A percentile compares a stretch with the other conserved stretches of the same genome.
These are phyloP conservation scores for Posidonia australis DNA, from an alignment of 106 monocot genomes.

Conservation along the genomic window DNA sequence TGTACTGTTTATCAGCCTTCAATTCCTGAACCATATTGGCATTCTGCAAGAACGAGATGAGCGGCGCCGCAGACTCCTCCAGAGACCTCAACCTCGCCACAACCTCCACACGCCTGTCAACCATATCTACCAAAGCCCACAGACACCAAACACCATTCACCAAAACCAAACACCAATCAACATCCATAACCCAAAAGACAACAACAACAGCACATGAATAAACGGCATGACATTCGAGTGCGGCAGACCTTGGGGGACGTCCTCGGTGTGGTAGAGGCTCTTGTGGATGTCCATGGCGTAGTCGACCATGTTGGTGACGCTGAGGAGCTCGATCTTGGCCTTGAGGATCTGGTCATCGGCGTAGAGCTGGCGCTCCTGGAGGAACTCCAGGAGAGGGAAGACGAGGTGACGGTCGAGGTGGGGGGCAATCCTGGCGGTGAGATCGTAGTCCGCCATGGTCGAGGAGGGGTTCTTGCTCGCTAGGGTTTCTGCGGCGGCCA, in stretches of 20 bases:
- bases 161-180: background rate
- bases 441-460: conserved; percentile 57
- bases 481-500: conserved; percentile 10
- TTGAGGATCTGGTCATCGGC: conserved; percentile 73
- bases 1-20: conserved; percentile 80
- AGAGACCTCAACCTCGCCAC: conserved; percentile 63
- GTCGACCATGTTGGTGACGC: conserved; percentile 92
- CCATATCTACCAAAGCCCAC: conserved; percentile 43
- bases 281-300: conserved; percentile 98
- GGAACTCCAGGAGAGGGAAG: conserved; percentile 82
- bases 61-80: conserved; percentile 72
- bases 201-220: background rate
- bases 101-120: conserved; percentile 66
- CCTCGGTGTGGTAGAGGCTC: conserved; percentile 72
- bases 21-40: conserved; percentile 60
- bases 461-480: background rate
- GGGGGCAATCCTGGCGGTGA: conserved; percentile 62
- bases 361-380: conserved; percentile 80
- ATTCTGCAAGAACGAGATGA: conserved; percentile 72
- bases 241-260: conserved; percentile 62
- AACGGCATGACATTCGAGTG: background rate
- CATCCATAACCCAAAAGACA: background rate
- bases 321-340: conserved; percentile 78
- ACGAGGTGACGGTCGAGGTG: conserved; percentile 84
- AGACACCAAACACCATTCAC: background rate